These are phyloP conservation scores for Taphrina wiesneri DNA, from an alignment of 1,139 yeast species.

Conservation along the genomic window DNA sequence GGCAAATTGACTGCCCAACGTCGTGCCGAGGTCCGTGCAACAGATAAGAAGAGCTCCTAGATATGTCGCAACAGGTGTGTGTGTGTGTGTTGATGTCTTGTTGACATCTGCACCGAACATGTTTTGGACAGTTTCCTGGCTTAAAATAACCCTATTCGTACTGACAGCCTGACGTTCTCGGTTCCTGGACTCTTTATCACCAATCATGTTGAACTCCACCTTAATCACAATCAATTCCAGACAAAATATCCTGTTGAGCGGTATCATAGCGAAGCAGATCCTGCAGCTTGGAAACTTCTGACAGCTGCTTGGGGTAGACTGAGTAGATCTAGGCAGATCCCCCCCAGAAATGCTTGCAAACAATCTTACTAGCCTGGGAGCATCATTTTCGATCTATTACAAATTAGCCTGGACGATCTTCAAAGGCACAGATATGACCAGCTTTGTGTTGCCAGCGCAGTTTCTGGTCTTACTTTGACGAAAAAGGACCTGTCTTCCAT, in stretches of 20 bases:
- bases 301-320: background rate
- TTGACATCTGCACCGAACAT: background rate
- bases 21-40: conserved; percentile 1
- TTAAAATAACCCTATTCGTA: background rate
- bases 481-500: no score
- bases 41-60: conserved; percentile 3
- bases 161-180: background rate
- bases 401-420: background rate
- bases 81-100: background rate
- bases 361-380: background rate
- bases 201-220: background rate
- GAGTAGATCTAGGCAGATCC: background rate
- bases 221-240: background rate
- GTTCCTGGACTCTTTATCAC: background rate
- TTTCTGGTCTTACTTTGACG: no score
- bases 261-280: background rate
- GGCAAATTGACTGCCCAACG: conserved; percentile 6
- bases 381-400: background rate
- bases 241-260: background rate
- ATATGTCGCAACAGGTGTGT: background rate
- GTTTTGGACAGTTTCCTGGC: background rate
- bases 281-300: background rate
- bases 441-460: no score
- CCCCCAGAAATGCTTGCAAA: background rate
- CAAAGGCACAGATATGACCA: no score